Base-by-base conservation (phyloP, 352 stramenopile genomes). In the Phytophthora pinifolia region DNA sequence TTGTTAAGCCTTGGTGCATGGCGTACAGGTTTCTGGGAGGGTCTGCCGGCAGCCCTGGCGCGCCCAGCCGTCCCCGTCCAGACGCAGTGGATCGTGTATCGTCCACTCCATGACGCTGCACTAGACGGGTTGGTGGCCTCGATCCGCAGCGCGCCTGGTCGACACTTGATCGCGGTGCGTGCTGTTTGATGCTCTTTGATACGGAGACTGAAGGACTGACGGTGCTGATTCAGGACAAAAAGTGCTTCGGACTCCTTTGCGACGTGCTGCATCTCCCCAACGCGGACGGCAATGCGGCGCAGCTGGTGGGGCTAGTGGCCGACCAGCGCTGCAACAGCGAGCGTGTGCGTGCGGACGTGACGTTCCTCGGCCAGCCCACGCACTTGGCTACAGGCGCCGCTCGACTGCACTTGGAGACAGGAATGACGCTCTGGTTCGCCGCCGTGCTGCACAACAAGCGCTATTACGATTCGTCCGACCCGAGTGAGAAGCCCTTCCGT, bases 51-150 rank as follows among this genome's bases (percentile, higher is more conserved):
- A 3, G 57, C 62, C 31, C 62, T 87, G 3, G 55, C 39, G 14
- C 64, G 63, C 25, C 54, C 57, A 2, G 37, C 64, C 1, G 41
- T 78, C 13, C 64, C 71, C 1, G 54, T 61, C 8, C 38, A 47
- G 6, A 66, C 67, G 31, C 76, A 87, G 54, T 87, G 65, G 74
- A 67, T 87, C 47, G 76, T 87, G 47, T 83, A 85, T 32, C 72
- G 76, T 0, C 74, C 76, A 13, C 62, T 87, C 37, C 76, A 85
- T 44, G 60, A 83, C 30, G 14, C 14, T 9, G 32, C 53, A 18
- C 46, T 87, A 44, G 58, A 85, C 44, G 33, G 57, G n/a, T 43
- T 87, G 15, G 70, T 76, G 31, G 43, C 60, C 4, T 36, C 50
- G 27, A 72, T 81, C 30, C 73, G 76, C 22, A 17, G 52, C 2